Base-by-base conservation (phyloP, 2,329 filamentous ascomycete genomes). In the Tolypocladium capitatum region DNA sequence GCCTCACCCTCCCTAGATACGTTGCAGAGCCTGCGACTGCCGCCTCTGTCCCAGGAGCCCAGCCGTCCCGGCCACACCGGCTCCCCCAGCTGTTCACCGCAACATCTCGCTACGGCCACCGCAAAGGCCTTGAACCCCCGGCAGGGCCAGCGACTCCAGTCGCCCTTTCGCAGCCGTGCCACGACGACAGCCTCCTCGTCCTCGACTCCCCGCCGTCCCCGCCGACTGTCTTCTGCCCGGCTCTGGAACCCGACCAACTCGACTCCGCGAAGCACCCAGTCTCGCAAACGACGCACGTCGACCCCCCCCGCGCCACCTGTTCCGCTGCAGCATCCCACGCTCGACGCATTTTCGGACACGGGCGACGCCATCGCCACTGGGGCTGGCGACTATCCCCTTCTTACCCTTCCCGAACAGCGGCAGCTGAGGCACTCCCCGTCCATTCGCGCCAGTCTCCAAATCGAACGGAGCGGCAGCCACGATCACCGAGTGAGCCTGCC, bases 161-260 rank as follows among this genome's bases (percentile, higher is more conserved):
- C 60, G 20, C 60, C 72, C 53, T 75, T 76, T 55, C 71, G 69
- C 52, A 71, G 58, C 52, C 68, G 63, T 52, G 62, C 66, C 31
- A 59, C 61, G 40, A 52, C 55, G 42, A 27, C 43, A n/a, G 6
- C 32, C 35, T 36, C 21, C 13, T 27, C 36, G 14, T 27, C 38
- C 5, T 18, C 24, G 38, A 18, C 14, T 16, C 42, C 51, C 32
- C 62, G 55, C 31, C 64, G 67, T 27, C 60, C 66, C 43, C 66
- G 63, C 46, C 68, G 66, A 30, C 64, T 69, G 30, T 67, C 69
- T 5, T 66, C 73, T 21, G 70, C 71, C 42, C 73, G 75, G 33
- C 73, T 80, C 53, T 80, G 76, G 76, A 80, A 80, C 56, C 76
- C 76, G 24, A 74, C 74, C 49, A 80, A 80, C 58, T 80, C 75